Evolutionary conservation across 768 basidiomycete species (phyloP), one percentile per base, ranked within the genome.

Genomic region (Gloeopeniophorella convolvens): DNA sequence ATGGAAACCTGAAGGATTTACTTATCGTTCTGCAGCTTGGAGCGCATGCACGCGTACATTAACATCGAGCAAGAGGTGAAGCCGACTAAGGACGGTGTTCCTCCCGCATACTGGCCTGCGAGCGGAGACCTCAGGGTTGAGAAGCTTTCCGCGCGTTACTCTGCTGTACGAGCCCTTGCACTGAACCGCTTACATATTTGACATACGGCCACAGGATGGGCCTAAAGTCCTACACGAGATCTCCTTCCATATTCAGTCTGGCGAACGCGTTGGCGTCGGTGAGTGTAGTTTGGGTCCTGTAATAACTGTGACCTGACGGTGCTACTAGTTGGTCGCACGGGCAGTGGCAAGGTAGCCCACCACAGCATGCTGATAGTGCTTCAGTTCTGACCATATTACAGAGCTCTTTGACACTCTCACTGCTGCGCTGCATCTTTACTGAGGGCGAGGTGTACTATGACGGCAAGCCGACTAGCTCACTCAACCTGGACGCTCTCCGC

Each of bases 61-160:
- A 63, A 68, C n/a, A 77, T 79, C 34, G 78, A 79, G 42, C 76
- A 78, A 50, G 81, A 83, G 59, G 70, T 72, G 0, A 65, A 68
- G 45, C 54, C 71, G 0, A 68, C 67, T 0, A 54, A 63, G 23
- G 54, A 65, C 5, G 73, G 73, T 3, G 60, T 70, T n/a, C 81
- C 81, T 3, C 79, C 81, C 4, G 80, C 81, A 0, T 76, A 79
- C 49, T 83, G 81, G 81, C 81, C 81, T 4, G 69, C 80, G 1
- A 76, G 74, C 24, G 81, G 81, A 1, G 65, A 70, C 11, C 65
- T 82, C n/a, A 58, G 63, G 3, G 73, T 79, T 1, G 73, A 82
- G 51, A 69, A 74, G 27, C 64, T 82, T 4, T 73, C 70, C 11
- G 80, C 81, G 0, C 64, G 68, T 34, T 78, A 78, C 54, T 72